These are phyloP conservation scores for Clarireedia monteithiana DNA, from an alignment of 2,329 filamentous ascomycete species.

Conservation along the genomic window DNA sequence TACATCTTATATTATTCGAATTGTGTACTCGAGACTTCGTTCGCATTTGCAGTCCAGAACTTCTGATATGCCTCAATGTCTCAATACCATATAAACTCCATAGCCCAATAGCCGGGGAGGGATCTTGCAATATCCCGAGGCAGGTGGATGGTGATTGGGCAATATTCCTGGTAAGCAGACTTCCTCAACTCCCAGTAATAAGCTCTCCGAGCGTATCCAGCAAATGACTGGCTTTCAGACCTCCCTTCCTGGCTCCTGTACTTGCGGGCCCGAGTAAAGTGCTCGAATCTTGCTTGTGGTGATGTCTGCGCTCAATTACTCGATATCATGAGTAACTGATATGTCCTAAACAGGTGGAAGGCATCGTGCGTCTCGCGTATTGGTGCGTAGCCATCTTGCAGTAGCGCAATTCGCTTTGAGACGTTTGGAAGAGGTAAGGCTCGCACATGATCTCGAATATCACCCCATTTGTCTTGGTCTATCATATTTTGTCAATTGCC, in stretches of 20 bases:
- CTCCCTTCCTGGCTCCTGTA: neutral
- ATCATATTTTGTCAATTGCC: slow-evolving; percentile 2
- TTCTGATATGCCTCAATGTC: too few species aligned
- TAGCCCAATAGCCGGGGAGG: too few species aligned
- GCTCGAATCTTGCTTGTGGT: neutral
- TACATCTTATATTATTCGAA: too few species aligned
- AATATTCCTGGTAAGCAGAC: too few species aligned
- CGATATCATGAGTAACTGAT: neutral
- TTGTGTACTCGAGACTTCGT: too few species aligned
- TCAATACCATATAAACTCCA: too few species aligned
- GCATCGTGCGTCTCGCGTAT: slow-evolving; percentile 9
- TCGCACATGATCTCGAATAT: slow-evolving; percentile 2
- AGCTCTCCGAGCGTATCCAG: too few species aligned
- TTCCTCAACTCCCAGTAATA: too few species aligned
- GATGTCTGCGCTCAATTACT: neutral
- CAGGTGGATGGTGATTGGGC: too few species aligned
- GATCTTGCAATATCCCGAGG: too few species aligned
- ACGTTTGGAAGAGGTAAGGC: slow-evolving; percentile 6
- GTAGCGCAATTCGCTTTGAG: slow-evolving; percentile 4
- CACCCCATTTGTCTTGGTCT: slow-evolving; percentile 6
- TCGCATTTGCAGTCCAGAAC: too few species aligned
- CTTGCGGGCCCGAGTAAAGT: neutral
- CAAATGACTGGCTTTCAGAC: neutral
- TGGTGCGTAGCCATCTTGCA: slow-evolving; percentile 9
- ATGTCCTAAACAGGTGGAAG: slow-evolving; percentile 2